Percentiles rank a stretch among this genome's conserved stretches.
Conservation (phyloP, 352 stramenopile species). For the Phytophthora rubi region DNA sequence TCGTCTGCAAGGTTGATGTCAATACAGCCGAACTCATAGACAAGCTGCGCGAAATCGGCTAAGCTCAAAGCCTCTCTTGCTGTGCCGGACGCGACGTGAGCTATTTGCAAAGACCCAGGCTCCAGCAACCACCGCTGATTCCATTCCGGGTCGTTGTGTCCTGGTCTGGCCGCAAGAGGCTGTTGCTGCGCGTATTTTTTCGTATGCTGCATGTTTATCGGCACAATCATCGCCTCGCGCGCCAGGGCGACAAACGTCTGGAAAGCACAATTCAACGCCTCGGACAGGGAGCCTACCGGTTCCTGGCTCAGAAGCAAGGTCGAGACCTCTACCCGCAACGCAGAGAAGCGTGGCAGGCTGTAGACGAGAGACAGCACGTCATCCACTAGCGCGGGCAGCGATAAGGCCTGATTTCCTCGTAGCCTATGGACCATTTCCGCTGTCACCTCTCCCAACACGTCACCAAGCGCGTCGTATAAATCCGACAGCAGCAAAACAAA, state of each 20-base stretch:
- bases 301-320: constrained; percentile 11
- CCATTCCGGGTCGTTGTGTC: constrained; percentile 6
- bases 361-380: constrained; percentile 39
- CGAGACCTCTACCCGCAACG: constrained; percentile 18
- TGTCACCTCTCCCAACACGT: constrained; percentile 2
- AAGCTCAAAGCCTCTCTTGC: background rate
- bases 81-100: background rate
- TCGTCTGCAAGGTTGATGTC: constrained; percentile 12
- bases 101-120: constrained; percentile 11
- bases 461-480: constrained; percentile 16
- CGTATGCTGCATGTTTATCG: background rate
- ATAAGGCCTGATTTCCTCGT: background rate
- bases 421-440: background rate
- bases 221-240: constrained; percentile 3
- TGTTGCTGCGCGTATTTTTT: background rate
- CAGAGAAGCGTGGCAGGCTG: constrained; percentile 17
- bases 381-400: constrained; percentile 38
- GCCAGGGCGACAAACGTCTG: constrained; percentile 12
- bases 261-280: constrained; percentile 9
- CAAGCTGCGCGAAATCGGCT: background rate
- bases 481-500: constrained; percentile 16
- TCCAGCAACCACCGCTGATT: constrained; percentile 22
- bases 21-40: constrained; percentile 19
- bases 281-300: background rate
- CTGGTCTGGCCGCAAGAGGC: background rate